Evolutionary conservation across 805 yeast genomes (phyloP), one percentile per base, ranked within the genome.

Genomic region (Saccharomycopsis oosterbeekiorum): DNA sequence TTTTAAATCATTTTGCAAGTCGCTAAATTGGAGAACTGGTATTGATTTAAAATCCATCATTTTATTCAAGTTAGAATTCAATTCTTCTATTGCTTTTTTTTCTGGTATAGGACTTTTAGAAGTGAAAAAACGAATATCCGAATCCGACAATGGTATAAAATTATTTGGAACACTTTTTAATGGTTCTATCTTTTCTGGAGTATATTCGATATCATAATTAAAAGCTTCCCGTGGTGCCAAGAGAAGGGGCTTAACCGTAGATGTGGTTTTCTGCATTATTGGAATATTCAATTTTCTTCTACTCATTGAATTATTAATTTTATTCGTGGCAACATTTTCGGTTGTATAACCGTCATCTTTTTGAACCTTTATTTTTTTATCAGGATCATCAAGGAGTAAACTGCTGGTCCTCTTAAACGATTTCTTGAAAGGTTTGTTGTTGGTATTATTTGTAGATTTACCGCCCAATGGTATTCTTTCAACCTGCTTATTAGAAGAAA

Each of bases 121-220:
- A 40, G 67, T 64, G 65, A 72, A 60, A 64, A 69, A 65, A 36
- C 58, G 62, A 61, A 71, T 19, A 67, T 75, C 74, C 60, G 70
- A 70, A 3, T 69, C 66, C 11, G 71, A 67, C 37, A 80, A 71
- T 1, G 78, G 76, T n/a, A 75, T 76, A 64, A 76, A 71, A 50
- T 76, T 78, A 64, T 72, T 66, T 29, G 86, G 86, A 5, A 73
- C 68, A 62, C 79, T 76, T 1, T 78, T 76, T 26, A 76, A 64
- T 24, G 75, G 78, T 2, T 71, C 71, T 36, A 70, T 71, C 41
- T 67, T 69, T 24, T 70, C 68, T 5, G 86, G 80, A 24, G 77
- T 77, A 50, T 70, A 68, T 64, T 84, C 88, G n/a, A 83, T 73
- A 37, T 60, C 61, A 24, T 17, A 42, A 58, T 78, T 81, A 51